phyloP scores from a whole-genome alignment of 2,329 filamentous ascomycete genomes.

The Penicillium freii region DNA sequence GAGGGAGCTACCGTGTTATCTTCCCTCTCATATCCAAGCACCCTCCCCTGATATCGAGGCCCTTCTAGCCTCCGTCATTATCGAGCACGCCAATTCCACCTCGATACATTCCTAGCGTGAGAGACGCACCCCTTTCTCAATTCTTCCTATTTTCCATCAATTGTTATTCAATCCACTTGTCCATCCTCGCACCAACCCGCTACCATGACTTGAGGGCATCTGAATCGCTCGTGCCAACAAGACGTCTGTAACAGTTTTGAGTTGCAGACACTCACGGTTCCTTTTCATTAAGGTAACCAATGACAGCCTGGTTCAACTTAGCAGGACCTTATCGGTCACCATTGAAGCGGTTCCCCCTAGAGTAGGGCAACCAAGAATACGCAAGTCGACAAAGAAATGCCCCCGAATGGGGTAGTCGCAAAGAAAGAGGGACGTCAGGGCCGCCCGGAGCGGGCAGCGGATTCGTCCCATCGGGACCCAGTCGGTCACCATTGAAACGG shows the following conservation, averaged over 20 bases:
- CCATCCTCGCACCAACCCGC: not conserved
- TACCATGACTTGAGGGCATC: not conserved
- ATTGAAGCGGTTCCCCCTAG: not conserved
- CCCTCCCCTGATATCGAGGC: not conserved
- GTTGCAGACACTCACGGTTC: not conserved
- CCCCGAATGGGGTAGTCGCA: not conserved
- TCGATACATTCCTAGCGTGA: conserved; percentile 15
- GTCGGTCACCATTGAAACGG: not conserved
- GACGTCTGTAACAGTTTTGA: not conserved
- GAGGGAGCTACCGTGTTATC: conserved; percentile 6
- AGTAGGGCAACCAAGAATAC: not conserved
- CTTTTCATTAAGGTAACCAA: not conserved
- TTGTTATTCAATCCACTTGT: not conserved
- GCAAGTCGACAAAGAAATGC: not conserved
- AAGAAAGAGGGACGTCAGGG: not conserved
- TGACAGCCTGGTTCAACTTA: not conserved
- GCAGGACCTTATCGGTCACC: not conserved
- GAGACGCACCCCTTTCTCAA: conserved; percentile 13
- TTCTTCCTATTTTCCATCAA: not conserved
- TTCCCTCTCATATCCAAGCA: conserved; percentile 1
- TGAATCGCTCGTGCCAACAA: not conserved
- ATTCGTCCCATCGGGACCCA: not conserved
- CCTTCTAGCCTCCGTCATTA: conserved; percentile 1
- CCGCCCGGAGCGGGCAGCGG: not conserved
- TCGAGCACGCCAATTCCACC: not conserved